Base-by-base conservation (phyloP, 2,329 filamentous ascomycete species). In the Fusarium sp. region DNA sequence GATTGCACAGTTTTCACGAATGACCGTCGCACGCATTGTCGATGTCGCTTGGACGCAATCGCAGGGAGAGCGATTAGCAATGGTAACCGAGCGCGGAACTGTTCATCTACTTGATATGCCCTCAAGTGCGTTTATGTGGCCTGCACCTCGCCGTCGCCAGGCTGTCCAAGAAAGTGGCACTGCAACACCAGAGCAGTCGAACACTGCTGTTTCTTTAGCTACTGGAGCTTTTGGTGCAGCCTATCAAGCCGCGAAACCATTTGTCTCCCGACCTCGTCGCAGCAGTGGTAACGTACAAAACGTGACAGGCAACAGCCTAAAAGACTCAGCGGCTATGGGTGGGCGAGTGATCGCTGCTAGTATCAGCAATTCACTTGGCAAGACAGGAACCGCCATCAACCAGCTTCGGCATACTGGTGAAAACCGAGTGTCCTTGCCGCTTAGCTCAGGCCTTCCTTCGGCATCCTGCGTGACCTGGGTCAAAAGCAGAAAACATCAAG, bases 71-170 rank as follows among this genome's bases (percentile, higher is more conserved):
- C 92, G 93, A 66, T 85, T 97, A 44, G 96, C 95, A 4, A 91
- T 99, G 84, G 91, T 98, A 33, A 98, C 96, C 2, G 94, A 97
- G 78, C 93, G 95, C 76, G 95, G 96, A n/a, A 99, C 96, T 14
- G 91, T 98, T 17, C 96, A 99, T 83, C 89, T 98, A 48, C 92
- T 98, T 73, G 94, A 98, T 75, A 90, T 98, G 82, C 94, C 95
- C 14, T 87, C 90, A 51, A 93, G 90, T 72, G 94, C 94, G 9
- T 96, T 95, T 77, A 91, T 93, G 74, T 98, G 95, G 95, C 95
- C 95, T 45, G 94, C 95, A 31, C 91, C 90, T 47, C 87, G 89
- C 44, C 86, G 88, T 60, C 85, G 87, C 66, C 82, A 81, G 69
- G 84, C 82, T 58, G 78, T 78, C 42, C 83, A 82, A 67, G 86